Percentiles rank a stretch among this genome's conserved stretches.
phyloP scores from a whole-genome alignment of 257 asterid species.

The Ehretia macrophylla region DNA sequence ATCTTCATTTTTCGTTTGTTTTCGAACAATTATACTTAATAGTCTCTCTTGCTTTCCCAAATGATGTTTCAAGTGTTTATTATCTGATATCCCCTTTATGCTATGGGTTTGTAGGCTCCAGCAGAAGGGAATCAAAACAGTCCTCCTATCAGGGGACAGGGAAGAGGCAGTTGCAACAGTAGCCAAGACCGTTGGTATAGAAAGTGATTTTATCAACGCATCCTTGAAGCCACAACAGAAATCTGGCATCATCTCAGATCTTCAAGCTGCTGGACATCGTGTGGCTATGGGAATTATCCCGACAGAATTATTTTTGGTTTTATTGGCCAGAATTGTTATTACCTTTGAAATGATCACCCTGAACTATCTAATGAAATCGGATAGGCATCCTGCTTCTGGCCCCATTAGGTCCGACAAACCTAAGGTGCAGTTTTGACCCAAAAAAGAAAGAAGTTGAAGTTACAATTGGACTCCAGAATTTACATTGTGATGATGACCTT shows the following conservation, averaged over 20 bases:
- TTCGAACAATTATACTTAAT: no score
- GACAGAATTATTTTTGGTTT: not conserved
- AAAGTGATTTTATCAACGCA: conserved; percentile 62
- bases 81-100: not conserved
- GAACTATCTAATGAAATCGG: not conserved
- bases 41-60: not conserved
- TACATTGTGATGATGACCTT: no score
- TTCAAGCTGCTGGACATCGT: conserved; percentile 77
- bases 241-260: conserved; percentile 60
- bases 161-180: conserved; percentile 99
- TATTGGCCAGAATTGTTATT: not conserved
- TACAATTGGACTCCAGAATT: no score
- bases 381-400: not conserved
- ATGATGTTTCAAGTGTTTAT: conserved; percentile 7
- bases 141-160: conserved; percentile 97
- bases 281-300: conserved; percentile 85
- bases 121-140: conserved; percentile 70
- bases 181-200: conserved; percentile 73
- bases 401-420: no score
- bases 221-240: conserved; percentile 83
- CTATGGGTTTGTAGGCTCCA: conserved; percentile 54
- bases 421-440: no score
- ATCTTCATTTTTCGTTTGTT: no score
- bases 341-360: not conserved
- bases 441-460: no score